phyloP scores from a whole-genome alignment of 2,329 filamentous ascomycete species.

The Pseudogymnoascus sp. region DNA sequence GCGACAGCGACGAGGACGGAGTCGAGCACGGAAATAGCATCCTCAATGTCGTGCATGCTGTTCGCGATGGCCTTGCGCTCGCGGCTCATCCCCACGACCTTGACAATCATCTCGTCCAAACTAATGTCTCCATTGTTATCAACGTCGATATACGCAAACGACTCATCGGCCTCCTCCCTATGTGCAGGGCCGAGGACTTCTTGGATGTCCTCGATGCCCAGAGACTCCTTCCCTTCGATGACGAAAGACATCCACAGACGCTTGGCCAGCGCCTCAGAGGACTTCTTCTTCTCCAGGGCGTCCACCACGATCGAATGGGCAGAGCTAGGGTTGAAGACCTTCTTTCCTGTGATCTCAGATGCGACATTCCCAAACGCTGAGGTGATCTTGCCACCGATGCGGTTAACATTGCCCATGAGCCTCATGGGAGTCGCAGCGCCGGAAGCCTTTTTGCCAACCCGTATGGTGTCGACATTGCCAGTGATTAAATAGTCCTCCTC shows the following conservation, averaged over 20 bases:
- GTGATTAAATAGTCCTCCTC: slow-evolving; percentile 91
- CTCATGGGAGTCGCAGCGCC: slow-evolving; percentile 70
- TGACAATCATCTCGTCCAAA: slow-evolving; percentile 85
- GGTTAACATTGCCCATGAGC: slow-evolving; percentile 64
- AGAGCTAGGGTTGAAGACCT: slow-evolving; percentile 87
- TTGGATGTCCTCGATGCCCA: slow-evolving; percentile 72
- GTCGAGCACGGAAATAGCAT: slow-evolving; percentile 87
- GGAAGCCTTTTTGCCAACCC: slow-evolving; percentile 33
- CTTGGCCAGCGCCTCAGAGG: slow-evolving; percentile 85
- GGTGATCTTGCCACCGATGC: slow-evolving; percentile 87
- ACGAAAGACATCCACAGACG: slow-evolving; percentile 99
- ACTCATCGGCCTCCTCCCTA: slow-evolving; percentile 73
- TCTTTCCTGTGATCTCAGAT: slow-evolving; percentile 88
- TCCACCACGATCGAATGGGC: slow-evolving; percentile 84
- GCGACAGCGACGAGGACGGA: slow-evolving; percentile 76
- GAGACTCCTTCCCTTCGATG: slow-evolving; percentile 72
- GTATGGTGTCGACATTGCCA: slow-evolving; percentile 62
- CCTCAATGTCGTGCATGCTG: slow-evolving; percentile 96
- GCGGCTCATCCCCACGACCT: slow-evolving; percentile 73
- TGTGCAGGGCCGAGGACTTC: slow-evolving; percentile 77
- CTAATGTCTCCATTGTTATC: slow-evolving; percentile 92
- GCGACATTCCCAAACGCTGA: slow-evolving; percentile 89
- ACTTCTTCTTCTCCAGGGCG: slow-evolving; percentile 74
- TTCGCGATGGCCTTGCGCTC: slow-evolving; percentile 82
- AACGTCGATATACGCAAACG: slow-evolving; percentile 70